Conservation (phyloP, 176 grass and related monocot genomes). For the Ensete ventricosum region DNA sequence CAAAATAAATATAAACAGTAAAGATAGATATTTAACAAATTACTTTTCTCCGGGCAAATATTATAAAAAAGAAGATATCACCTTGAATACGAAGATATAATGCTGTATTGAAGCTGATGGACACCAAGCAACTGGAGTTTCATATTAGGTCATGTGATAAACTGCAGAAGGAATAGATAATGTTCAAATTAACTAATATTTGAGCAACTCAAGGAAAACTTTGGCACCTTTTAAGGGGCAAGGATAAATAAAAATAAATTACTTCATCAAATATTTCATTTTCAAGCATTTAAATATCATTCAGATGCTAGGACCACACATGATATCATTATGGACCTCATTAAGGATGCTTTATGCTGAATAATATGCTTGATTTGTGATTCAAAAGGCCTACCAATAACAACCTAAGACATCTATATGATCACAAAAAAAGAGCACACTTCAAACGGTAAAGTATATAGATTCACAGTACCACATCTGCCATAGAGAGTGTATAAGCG, state of each 20-base stretch:
- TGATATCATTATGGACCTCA: conserved; percentile 59
- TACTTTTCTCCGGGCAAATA: neutral
- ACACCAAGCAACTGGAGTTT: conserved; percentile 65
- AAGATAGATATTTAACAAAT: neutral
- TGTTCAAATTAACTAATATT: neutral
- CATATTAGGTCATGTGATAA: conserved; percentile 36
- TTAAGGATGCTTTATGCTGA: conserved; percentile 46
- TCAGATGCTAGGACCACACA: conserved; percentile 40
- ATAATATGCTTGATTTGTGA: conserved; percentile 53
- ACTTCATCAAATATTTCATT: conserved; percentile 18
- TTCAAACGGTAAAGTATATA: neutral
- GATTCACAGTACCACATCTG: neutral
- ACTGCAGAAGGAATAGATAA: conserved; percentile 30
- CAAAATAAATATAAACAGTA: neutral
- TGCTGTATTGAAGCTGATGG: conserved; percentile 58
- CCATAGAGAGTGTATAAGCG: no score
- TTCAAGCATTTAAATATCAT: conserved; percentile 42
- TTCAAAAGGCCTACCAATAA: conserved; percentile 65
- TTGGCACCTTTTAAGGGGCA: neutral
- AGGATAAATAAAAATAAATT: neutral
- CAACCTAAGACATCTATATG: conserved; percentile 44
- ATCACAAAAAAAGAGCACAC: neutral
- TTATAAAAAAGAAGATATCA: conserved; percentile 8
- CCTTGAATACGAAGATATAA: conserved; percentile 56
- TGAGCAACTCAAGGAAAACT: neutral